These are phyloP conservation scores for Imleria badia DNA, from an alignment of 768 basidiomycete genomes.

Conservation along the genomic window DNA sequence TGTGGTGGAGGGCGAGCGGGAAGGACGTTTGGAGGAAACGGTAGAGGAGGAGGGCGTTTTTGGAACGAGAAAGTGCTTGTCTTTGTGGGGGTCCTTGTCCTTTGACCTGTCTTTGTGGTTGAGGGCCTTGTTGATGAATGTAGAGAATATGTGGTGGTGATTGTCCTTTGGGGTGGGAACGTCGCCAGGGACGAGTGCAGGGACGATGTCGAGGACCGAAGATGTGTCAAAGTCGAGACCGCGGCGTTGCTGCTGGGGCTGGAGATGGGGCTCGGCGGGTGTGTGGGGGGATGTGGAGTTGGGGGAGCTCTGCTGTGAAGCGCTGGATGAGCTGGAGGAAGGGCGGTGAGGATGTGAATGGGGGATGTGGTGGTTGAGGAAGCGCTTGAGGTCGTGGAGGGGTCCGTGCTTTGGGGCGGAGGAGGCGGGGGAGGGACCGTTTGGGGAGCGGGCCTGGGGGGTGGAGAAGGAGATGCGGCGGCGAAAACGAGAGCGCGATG, in stretches of 20 bases:
- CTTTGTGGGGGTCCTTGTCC: conserved; percentile 8
- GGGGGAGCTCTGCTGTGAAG: conserved; percentile 30
- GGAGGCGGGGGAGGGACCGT: conserved; percentile 8
- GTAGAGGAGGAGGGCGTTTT: conserved; percentile 36
- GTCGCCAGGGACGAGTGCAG: conserved; percentile 23
- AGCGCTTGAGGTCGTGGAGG: conserved; percentile 90
- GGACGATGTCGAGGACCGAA: conserved; percentile 31
- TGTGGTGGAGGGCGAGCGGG: conserved; percentile 26
- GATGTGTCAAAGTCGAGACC: conserved; percentile 38
- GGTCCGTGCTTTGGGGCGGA: conserved; percentile 53
- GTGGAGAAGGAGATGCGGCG: conserved; percentile 28
- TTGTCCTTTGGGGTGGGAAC: conserved; percentile 25
- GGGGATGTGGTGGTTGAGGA: conserved; percentile 89
- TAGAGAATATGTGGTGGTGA: conserved; percentile 28
- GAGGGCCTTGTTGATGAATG: conserved; percentile 37
- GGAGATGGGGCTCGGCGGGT: conserved; percentile 33
- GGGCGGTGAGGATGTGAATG: conserved; percentile 40
- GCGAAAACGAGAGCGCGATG: conserved; percentile 30
- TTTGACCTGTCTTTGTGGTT: conserved; percentile 30
- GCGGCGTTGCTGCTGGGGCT: conserved; percentile 36
- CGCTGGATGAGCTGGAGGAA: conserved; percentile 23
- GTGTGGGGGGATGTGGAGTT: conserved; percentile 25
- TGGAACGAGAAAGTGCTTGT: neutral
- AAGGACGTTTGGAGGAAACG: conserved; percentile 26
- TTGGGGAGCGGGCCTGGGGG: conserved; percentile 2